These are phyloP conservation scores for Aquilaria malaccensis DNA, from an alignment of 345 rosid genomes.

Conservation along the genomic window DNA sequence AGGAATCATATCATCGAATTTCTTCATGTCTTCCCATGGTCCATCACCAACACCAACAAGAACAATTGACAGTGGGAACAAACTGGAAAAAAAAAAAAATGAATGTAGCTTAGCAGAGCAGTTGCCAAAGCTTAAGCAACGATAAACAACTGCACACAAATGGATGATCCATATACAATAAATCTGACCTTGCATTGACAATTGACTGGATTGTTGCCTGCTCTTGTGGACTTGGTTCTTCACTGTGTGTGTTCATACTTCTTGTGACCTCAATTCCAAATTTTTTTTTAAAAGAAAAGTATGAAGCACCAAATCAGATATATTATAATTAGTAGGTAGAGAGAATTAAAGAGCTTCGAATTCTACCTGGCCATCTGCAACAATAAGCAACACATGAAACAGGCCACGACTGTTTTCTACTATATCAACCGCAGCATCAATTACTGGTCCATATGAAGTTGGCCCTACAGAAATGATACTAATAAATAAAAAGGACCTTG, in stretches of 20 bases:
- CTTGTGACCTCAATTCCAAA: constrained; percentile 41
- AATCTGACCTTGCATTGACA: constrained; percentile 50
- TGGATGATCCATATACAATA: background rate
- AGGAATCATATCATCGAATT: constrained; percentile 71
- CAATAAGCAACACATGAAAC: constrained; percentile 63
- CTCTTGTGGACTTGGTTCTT: constrained; percentile 57
- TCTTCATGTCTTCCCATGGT: constrained; percentile 80
- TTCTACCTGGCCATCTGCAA: constrained; percentile 85
- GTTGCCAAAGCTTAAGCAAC: background rate
- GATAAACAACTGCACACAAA: background rate
- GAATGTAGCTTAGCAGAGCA: background rate
- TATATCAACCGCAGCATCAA: constrained; percentile 58
- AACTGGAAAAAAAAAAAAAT: constrained; percentile 19
- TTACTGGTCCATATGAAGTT: constrained; percentile 67
- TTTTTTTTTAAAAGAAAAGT: background rate
- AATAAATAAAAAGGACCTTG: background rate
- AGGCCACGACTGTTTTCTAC: constrained; percentile 67
- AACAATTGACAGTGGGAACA: constrained; percentile 56
- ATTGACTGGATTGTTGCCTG: constrained; percentile 47
- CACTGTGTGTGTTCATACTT: constrained; percentile 30
- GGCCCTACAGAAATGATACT: constrained; percentile 38
- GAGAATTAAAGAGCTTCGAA: constrained; percentile 2
- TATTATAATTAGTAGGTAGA: background rate
- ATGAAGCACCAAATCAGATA: background rate
- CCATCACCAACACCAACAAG: constrained; percentile 84